These are phyloP conservation scores for Salvia rosmarinus DNA, from an alignment of 257 asterid genomes.

Conservation along the genomic window DNA sequence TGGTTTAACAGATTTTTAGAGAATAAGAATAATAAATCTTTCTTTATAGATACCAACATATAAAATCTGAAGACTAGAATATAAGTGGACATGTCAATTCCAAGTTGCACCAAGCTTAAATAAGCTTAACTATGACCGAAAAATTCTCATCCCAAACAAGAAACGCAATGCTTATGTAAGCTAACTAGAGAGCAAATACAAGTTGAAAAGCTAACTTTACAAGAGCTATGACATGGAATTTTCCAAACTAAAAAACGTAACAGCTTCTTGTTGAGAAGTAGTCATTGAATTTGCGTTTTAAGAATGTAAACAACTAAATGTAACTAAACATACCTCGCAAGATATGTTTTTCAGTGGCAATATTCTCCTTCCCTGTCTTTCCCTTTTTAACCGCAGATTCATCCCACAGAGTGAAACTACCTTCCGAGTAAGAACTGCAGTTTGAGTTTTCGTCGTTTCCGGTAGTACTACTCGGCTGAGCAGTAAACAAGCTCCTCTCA, in stretches of 20 bases:
- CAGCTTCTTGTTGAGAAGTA: not conserved
- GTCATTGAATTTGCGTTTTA: not conserved
- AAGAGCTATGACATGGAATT: not conserved
- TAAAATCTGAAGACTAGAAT: not conserved
- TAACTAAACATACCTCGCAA: slow-evolving; percentile 55
- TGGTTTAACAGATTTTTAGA: not conserved
- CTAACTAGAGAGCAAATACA: not conserved
- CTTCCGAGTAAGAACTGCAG: slow-evolving; percentile 71
- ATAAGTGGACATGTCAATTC: not conserved
- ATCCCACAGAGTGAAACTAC: slow-evolving; percentile 85
- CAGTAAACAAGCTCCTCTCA: slow-evolving; percentile 48
- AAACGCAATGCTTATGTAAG: not conserved
- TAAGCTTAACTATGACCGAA: not conserved
- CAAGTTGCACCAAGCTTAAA: not conserved
- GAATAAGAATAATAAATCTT: not conserved
- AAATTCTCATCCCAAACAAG: not conserved
- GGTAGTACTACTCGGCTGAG: slow-evolving; percentile 63
- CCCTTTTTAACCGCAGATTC: slow-evolving; percentile 83
- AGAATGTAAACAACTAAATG: not conserved
- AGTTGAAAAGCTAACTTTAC: not conserved
- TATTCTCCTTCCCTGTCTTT: slow-evolving; percentile 99
- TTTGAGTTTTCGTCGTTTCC: slow-evolving; percentile 65
- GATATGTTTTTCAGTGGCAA: slow-evolving; percentile 51
- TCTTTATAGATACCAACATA: not conserved
- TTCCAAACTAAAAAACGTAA: not conserved